Evolutionary conservation across 306 rosid species (phyloP).

Genomic region (Mimosa pudica): DNA sequence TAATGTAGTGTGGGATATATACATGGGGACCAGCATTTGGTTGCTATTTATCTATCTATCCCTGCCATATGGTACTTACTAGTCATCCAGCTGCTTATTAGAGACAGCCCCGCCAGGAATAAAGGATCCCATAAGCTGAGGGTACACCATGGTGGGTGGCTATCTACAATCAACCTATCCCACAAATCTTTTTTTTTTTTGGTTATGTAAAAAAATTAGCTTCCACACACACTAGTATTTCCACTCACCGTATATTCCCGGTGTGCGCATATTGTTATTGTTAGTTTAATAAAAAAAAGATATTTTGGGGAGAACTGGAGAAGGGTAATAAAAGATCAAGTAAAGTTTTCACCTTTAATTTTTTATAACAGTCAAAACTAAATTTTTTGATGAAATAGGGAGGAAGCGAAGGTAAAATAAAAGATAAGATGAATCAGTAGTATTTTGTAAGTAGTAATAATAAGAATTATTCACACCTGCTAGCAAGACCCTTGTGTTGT

Average conservation of each 20-base stretch:
- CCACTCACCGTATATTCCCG: conserved; percentile 50
- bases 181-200: conserved; percentile 32
- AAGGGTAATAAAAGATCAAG: conserved; percentile 29
- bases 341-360: conserved; percentile 38
- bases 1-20: conserved; percentile 22
- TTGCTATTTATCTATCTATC: conserved; percentile 31
- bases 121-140: neutral
- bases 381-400: conserved; percentile 32
- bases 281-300: neutral
- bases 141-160: conserved; percentile 42
- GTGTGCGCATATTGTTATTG: neutral
- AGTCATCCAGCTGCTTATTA: conserved; percentile 35
- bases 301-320: neutral
- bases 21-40: conserved; percentile 61
- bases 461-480: conserved; percentile 38
- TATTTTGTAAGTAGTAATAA: no score
- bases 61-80: conserved; percentile 38
- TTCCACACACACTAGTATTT: conserved; percentile 50
- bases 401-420: neutral
- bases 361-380: conserved; percentile 45
- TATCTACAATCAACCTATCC: conserved; percentile 11
- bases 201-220: conserved; percentile 34
- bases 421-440: neutral
- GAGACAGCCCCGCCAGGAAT: conserved; percentile 10
- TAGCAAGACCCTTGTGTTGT: conserved; percentile 36